Percentiles rank a stretch among this genome's conserved stretches.
Conservation (phyloP, 495 filamentous ascomycete species). For the Penicillium malachiteum region DNA sequence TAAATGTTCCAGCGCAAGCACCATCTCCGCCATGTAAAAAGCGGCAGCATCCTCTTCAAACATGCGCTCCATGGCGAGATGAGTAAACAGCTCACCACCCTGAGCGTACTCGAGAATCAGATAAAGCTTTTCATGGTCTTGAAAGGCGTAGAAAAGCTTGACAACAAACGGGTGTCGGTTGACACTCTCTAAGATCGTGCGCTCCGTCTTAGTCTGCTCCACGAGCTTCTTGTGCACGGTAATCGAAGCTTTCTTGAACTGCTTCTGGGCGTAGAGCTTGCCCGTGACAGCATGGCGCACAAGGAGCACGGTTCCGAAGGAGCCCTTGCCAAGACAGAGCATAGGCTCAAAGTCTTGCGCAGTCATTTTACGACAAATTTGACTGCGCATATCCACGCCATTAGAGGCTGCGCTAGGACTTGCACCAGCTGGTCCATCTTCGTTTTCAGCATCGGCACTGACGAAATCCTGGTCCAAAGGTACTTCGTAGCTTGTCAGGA, state of each 20-base stretch:
- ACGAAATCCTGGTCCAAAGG: constrained; percentile 85
- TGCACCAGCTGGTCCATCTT: constrained; percentile 30
- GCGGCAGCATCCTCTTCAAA: constrained; percentile 83
- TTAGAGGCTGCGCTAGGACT: constrained; percentile 5
- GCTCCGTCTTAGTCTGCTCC: constrained; percentile 96
- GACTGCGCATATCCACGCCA: constrained; percentile 34
- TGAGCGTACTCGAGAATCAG: constrained; percentile 98
- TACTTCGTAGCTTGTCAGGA: constrained; percentile 81
- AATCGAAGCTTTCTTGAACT: constrained; percentile 93
- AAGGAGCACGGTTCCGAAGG: constrained; percentile 88
- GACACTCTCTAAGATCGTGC: constrained; percentile 88
- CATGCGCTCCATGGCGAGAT: constrained; percentile 87
- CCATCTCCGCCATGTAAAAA: constrained; percentile 98
- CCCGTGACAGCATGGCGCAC: constrained; percentile 86
- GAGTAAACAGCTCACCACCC: constrained; percentile 90
- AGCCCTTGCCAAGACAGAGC: constrained; percentile 95
- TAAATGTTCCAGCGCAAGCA: constrained; percentile 88
- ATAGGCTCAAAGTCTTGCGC: constrained; percentile 86
- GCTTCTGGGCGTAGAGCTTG: constrained; percentile 94
- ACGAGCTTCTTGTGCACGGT: constrained; percentile 89
- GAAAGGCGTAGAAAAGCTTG: constrained; percentile 96
- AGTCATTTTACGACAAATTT: constrained; percentile 76
- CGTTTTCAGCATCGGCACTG: constrained; percentile 61
- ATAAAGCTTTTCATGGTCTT: constrained; percentile 97
- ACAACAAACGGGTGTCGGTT: constrained; percentile 96